Evolutionary conservation across 2,329 filamentous ascomycete species (phyloP).

Genomic region (Rhynchosporium secalis): DNA sequence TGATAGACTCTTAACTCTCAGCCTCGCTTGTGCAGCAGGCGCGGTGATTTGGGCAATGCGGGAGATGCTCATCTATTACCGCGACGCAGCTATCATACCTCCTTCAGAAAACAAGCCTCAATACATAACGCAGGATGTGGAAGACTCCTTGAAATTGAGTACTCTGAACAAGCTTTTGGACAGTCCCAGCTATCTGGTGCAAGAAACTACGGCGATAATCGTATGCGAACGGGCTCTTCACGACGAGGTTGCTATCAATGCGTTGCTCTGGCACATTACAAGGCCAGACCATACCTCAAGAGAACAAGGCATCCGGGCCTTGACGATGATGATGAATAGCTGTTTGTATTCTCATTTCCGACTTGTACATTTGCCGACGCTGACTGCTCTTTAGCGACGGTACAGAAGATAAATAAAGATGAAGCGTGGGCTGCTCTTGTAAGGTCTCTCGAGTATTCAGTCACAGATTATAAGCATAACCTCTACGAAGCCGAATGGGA

Average conservation of each 20-base stretch:
- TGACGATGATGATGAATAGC: slow-evolving; percentile 55
- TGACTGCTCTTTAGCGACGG: slow-evolving; percentile 27
- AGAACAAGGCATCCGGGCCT: slow-evolving; percentile 55
- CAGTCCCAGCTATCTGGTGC: slow-evolving; percentile 72
- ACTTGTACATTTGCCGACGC: background rate
- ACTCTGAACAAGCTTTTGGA: slow-evolving; percentile 68
- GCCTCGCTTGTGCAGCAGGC: slow-evolving; percentile 53
- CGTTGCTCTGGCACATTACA: slow-evolving; percentile 59
- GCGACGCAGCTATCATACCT: slow-evolving; percentile 66
- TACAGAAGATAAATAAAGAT: slow-evolving; percentile 34
- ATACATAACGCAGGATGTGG: slow-evolving; percentile 74
- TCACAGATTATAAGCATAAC: slow-evolving; percentile 52
- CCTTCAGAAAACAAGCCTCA: slow-evolving; percentile 64
- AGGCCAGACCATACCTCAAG: slow-evolving; percentile 59
- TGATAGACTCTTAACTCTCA: slow-evolving; percentile 34
- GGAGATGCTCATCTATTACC: slow-evolving; percentile 58
- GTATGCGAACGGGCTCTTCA: slow-evolving; percentile 59
- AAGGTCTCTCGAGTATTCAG: slow-evolving; percentile 58
- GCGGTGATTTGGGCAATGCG: slow-evolving; percentile 58
- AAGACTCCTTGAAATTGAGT: slow-evolving; percentile 65
- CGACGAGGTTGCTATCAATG: slow-evolving; percentile 52
- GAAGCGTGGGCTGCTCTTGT: slow-evolving; percentile 51
- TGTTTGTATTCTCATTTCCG: slow-evolving; percentile 38
- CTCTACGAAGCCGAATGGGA: slow-evolving; percentile 59
- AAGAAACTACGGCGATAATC: slow-evolving; percentile 65